phyloP scores from a whole-genome alignment of 192 early-diverging fungal species.

The Mortierella hygrophila region DNA sequence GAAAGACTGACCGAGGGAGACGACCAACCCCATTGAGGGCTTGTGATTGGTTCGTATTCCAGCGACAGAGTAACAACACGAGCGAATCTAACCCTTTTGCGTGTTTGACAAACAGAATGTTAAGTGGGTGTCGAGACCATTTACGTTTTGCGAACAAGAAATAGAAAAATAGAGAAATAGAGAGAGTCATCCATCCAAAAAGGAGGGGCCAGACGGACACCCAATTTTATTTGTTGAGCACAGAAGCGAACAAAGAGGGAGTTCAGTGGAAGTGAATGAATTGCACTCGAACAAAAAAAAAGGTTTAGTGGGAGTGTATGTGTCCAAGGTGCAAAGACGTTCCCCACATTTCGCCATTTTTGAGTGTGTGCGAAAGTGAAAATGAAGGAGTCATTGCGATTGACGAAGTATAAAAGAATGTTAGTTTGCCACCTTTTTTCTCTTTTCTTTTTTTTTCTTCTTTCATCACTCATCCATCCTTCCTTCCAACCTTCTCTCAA shows the following conservation, averaged over 20 bases:
- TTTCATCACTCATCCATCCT: neutral
- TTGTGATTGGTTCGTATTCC: neutral
- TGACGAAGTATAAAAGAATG: neutral
- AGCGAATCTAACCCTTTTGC: neutral
- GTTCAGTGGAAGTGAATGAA: neutral
- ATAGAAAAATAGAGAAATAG: neutral
- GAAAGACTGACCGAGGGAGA: too few species aligned
- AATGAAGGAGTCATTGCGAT: neutral
- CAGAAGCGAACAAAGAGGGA: neutral
- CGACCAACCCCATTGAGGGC: neutral
- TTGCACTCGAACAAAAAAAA: neutral
- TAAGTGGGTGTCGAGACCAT: neutral
- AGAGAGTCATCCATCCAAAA: neutral
- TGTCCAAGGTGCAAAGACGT: neutral
- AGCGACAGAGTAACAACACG: neutral
- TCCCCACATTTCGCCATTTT: slow-evolving; percentile 25
- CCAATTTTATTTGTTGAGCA: slow-evolving; percentile 1
- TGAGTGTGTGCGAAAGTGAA: neutral
- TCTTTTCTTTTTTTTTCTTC: neutral
- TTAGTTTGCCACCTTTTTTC: neutral
- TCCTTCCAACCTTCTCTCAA: neutral
- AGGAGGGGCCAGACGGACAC: neutral
- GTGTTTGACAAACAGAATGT: neutral
- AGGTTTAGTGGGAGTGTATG: neutral
- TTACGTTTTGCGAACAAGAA: neutral